Conservation (phyloP, 1,284 basidiomycete genomes). For the Sanghuangporus weigelae region DNA sequence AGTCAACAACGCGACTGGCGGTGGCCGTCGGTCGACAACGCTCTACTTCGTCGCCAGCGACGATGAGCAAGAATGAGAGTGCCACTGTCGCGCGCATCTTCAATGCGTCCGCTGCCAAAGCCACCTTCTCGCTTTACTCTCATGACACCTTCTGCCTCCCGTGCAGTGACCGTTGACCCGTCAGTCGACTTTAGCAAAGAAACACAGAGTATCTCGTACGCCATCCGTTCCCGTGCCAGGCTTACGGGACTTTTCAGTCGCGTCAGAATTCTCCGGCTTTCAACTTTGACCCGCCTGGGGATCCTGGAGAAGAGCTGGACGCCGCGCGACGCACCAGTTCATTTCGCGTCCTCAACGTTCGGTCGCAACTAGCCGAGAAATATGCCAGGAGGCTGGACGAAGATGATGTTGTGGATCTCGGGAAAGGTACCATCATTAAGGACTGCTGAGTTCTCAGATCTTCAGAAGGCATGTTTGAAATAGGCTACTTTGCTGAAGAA, state of each 20-base stretch:
- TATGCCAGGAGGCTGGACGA: conserved; percentile 62
- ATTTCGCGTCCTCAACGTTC: conserved; percentile 53
- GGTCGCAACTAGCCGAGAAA: conserved; percentile 60
- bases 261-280: conserved; percentile 9
- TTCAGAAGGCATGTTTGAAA: conserved; percentile 33
- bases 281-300: conserved; percentile 2
- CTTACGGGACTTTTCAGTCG: conserved; percentile 3
- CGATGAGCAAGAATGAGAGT: not conserved
- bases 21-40: not conserved
- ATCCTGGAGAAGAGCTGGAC: conserved; percentile 35
- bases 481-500: conserved; percentile 41
- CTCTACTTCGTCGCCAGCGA: not conserved
- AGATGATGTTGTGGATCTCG: conserved; percentile 70
- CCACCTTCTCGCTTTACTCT: conserved; percentile 4
- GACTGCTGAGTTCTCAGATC: conserved; percentile 61
- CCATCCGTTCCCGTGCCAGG: conserved; percentile 6
- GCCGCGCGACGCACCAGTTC: conserved; percentile 51
- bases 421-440: conserved; percentile 50
- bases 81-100: conserved; percentile 6
- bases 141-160: conserved; percentile 18
- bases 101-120: not conserved
- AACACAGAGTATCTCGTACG: conserved; percentile 10
- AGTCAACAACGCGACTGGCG: not conserved
- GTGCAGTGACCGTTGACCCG: conserved; percentile 10
- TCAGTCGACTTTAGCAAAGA: conserved; percentile 10